Conservation (phyloP, 805 yeast species). For the Kazachstania martiniae region DNA sequence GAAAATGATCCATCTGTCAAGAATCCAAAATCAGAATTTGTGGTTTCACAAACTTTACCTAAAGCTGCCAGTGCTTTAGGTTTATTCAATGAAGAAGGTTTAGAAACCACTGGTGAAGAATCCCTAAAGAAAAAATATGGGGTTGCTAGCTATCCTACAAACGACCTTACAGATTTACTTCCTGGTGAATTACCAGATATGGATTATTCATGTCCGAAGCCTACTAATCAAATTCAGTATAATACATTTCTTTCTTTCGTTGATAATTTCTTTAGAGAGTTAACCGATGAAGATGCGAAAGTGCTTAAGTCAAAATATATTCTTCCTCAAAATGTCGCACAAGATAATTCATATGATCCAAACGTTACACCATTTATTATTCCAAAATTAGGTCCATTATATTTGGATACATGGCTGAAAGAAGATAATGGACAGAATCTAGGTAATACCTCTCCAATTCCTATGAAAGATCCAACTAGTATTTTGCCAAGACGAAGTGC, state of each 20-base stretch:
- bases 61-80: conserved; percentile 55
- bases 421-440: conserved; percentile 52
- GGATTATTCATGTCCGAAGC: conserved; percentile 77
- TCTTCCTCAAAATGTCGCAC: conserved; percentile 36
- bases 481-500: conserved; percentile 49
- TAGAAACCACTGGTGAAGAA: conserved; percentile 61
- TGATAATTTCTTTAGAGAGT: conserved; percentile 75
- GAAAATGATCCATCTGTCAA: conserved; percentile 50
- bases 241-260: conserved; percentile 75
- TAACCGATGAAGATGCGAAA: conserved; percentile 69
- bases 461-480: conserved; percentile 33
- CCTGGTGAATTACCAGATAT: conserved; percentile 85
- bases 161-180: conserved; percentile 58
- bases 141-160: conserved; percentile 82
- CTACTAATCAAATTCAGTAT: conserved; percentile 84
- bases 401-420: conserved; percentile 76
- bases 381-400: conserved; percentile 77
- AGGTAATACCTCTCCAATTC: conserved; percentile 34
- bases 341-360: conserved; percentile 44
- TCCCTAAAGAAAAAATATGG: conserved; percentile 67
- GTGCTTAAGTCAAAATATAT: conserved; percentile 55
- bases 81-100: conserved; percentile 52
- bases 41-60: conserved; percentile 57
- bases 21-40: conserved; percentile 71
- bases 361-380: conserved; percentile 62